Evolutionary conservation across 176 grass and related monocot genomes (phyloP).

Genomic region (Avena atlantica): DNA sequence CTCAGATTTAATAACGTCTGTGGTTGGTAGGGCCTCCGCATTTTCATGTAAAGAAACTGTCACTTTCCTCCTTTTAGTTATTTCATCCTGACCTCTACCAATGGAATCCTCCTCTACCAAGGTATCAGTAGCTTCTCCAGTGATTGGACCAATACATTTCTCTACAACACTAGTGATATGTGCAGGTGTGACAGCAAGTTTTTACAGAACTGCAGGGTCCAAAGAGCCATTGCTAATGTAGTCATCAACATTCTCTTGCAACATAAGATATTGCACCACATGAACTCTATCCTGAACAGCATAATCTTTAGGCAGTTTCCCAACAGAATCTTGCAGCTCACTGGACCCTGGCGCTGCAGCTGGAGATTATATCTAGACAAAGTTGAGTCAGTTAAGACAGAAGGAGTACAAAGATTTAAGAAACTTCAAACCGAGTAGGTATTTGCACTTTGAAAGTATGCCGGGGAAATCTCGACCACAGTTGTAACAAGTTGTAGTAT

Average conservation of each 20-base stretch:
- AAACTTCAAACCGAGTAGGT: background rate
- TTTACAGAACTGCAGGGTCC: background rate
- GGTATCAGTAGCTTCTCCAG: background rate
- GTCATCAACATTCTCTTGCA: background rate
- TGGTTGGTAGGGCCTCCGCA: background rate
- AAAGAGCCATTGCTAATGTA: conserved; percentile 5
- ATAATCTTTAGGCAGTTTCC: background rate
- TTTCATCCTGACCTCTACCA: background rate
- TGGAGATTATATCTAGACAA: background rate
- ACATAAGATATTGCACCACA: background rate
- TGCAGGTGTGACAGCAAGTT: conserved; percentile 6
- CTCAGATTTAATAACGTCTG: background rate
- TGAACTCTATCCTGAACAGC: background rate
- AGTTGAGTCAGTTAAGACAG: too few relatives aligned
- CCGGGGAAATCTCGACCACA: background rate
- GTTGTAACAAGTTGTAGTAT: background rate
- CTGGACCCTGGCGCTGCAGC: background rate
- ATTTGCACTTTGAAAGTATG: background rate
- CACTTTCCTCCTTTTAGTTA: conserved; percentile 29
- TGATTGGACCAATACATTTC: conserved; percentile 19
- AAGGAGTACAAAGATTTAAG: background rate
- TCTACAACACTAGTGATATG: conserved; percentile 16
- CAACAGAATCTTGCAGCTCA: conserved; percentile 8
- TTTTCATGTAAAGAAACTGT: background rate
- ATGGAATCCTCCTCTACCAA: background rate